Evolutionary conservation across 345 rosid genomes (phyloP).

Genomic region (Barbarea vulgaris): DNA sequence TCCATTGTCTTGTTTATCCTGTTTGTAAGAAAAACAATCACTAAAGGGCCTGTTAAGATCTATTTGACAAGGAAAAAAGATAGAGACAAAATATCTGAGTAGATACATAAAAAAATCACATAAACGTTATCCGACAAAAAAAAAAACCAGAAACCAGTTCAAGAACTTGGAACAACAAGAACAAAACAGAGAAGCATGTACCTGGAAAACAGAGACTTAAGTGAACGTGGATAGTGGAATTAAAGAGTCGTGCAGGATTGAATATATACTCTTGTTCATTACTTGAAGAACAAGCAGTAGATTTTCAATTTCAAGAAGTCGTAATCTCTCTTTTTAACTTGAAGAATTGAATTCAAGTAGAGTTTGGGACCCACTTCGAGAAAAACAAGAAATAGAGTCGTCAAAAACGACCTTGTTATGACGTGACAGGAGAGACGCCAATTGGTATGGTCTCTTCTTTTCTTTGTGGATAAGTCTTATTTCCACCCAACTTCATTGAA

Average conservation of each 20-base stretch:
- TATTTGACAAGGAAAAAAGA: neutral
- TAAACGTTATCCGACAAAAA: neutral
- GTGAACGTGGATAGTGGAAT: neutral
- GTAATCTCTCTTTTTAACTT: neutral
- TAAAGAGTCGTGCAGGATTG: neutral
- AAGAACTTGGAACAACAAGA: neutral
- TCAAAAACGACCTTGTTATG: conserved; percentile 37
- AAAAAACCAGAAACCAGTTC: neutral
- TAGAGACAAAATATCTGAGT: neutral
- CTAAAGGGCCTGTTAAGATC: neutral
- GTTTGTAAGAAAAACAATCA: neutral
- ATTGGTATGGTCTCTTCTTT: conserved; percentile 21
- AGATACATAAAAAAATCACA: neutral
- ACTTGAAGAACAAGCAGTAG: conserved; percentile 34
- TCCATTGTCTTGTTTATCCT: conserved; percentile 11
- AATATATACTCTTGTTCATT: conserved; percentile 5
- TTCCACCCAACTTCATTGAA: conserved; percentile 11
- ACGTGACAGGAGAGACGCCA: conserved; percentile 24
- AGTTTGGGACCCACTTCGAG: conserved; percentile 32
- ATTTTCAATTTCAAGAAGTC: conserved; percentile 8
- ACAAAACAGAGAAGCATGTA: conserved; percentile 11
- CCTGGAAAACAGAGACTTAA: neutral
- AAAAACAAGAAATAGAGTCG: conserved; percentile 21
- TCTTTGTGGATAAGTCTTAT: conserved; percentile 23
- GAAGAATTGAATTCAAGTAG: conserved; percentile 14